A percentile compares a stretch with the other conserved stretches of the same genome.
Evolutionary conservation across 1,284 basidiomycete species (phyloP).

Genomic region (Bondarzewia mesenterica): DNA sequence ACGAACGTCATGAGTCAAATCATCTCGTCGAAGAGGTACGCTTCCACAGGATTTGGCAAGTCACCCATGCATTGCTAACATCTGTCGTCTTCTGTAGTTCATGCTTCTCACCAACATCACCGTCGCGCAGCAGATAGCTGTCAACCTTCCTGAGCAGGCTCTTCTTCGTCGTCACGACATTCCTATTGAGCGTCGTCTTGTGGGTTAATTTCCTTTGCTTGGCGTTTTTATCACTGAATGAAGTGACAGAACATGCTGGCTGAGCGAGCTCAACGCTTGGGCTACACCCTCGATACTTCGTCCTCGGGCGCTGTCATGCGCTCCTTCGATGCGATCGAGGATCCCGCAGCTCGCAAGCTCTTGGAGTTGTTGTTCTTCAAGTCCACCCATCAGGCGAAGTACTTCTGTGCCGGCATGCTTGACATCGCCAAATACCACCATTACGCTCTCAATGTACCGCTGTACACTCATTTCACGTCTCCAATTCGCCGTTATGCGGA

Average conservation of each 20-base stretch:
- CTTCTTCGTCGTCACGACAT: slow-evolving; percentile 90
- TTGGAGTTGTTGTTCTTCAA: slow-evolving; percentile 82
- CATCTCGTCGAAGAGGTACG: slow-evolving; percentile 83
- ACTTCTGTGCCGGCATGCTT: slow-evolving; percentile 98
- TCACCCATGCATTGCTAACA: no score
- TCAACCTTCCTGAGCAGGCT: slow-evolving; percentile 91
- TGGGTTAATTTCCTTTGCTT: slow-evolving; percentile 26
- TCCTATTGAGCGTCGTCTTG: slow-evolving; percentile 85
- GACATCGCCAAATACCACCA: slow-evolving; percentile 98
- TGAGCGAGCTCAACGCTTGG: slow-evolving; percentile 77
- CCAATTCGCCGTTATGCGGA: slow-evolving; percentile 94
- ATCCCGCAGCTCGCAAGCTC: slow-evolving; percentile 66
- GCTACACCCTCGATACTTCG: slow-evolving; percentile 75
- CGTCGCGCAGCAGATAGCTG: slow-evolving; percentile 89
- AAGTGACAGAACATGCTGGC: slow-evolving; percentile 60
- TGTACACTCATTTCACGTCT: slow-evolving; percentile 97
- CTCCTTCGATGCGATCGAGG: slow-evolving; percentile 69
- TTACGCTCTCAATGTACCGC: slow-evolving; percentile 83
- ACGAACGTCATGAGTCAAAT: slow-evolving; percentile 67
- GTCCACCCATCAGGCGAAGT: slow-evolving; percentile 88
- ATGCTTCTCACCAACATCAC: slow-evolving; percentile 91
- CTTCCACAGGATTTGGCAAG: no score
- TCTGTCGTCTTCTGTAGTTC: slow-evolving; percentile 62
- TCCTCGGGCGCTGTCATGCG: slow-evolving; percentile 80
- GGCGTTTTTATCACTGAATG: slow-evolving; percentile 5